Evolutionary conservation across 768 basidiomycete species (phyloP), one percentile per base, ranked within the genome.

Genomic region (Clathrus columnatus): DNA sequence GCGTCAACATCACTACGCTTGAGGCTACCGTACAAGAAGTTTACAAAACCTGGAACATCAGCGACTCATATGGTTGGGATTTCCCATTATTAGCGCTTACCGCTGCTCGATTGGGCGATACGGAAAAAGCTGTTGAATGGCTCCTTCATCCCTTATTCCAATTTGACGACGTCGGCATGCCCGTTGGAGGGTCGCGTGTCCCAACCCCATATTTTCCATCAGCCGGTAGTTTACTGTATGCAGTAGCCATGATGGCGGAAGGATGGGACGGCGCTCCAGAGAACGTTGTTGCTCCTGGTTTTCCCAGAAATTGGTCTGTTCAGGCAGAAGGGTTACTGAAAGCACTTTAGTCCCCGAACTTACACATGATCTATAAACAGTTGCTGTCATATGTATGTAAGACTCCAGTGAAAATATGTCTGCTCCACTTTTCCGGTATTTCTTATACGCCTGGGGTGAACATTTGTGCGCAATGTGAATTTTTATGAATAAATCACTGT

Each of bases 31-130:
- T 76, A 17, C 74, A 78, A 61, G 79, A 77, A 61, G 77, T 79
- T 0, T 79, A 76, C 73, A 64, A 69, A 10, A 65, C 69, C 48
- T 83, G 81, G 80, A 82, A 81, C 58, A 68, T 75, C 29, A 73
- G 73, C 7, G 74, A 78, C 56, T 74, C 72, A 56, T 80, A 78
- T 57, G 79, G 79, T 30, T 83, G 80, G 81, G 81, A 82, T 62
- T 82, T 81, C 59, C 78, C 79, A 0, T 77, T 81, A 75, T 73
- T 82, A 2, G 80, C 80, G 0, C 81, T 83, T 78, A 78, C 77
- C 1, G 80, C 81, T 10, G 80, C 80, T 18, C 70, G 80, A 2
- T 75, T 75, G 45, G 76, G 76, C 4, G 68, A 80, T 27, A 62
- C 70, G 5, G 73, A 74, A 36, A 67, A 75, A 59, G 81, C 80